Evolutionary conservation across 441 rosid genomes (phyloP).

Genomic region (Dalechampia spathulata): DNA sequence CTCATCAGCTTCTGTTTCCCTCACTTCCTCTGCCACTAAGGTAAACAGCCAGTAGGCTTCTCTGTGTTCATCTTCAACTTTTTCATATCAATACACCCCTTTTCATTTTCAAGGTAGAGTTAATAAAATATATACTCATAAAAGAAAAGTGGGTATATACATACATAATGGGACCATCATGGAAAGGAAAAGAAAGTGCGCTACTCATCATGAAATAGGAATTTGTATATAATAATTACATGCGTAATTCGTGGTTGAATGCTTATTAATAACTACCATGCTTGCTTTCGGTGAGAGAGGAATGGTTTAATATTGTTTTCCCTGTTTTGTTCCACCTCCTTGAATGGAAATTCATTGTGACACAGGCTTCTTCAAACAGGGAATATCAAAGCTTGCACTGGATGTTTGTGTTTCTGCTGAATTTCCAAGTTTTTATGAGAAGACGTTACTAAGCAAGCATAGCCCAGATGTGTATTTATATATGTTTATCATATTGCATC

Average conservation of each 20-base stretch:
- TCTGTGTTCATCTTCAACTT: neutral
- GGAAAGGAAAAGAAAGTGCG: neutral
- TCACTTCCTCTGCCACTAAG: conserved; percentile 71
- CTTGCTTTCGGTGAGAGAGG: neutral
- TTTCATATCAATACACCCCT: no score
- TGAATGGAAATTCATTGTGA: conserved; percentile 29
- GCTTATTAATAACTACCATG: neutral
- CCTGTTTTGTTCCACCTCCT: conserved; percentile 12
- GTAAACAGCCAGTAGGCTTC: conserved; percentile 40
- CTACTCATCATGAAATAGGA: conserved; percentile 2
- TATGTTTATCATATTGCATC: neutral
- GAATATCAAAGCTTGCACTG: conserved; percentile 54
- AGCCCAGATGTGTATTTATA: conserved; percentile 24
- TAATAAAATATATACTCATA: neutral
- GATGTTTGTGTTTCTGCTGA: conserved; percentile 61
- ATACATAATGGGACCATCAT: neutral
- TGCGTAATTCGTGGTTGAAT: neutral
- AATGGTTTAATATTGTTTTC: conserved; percentile 6
- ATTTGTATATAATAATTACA: conserved; percentile 11
- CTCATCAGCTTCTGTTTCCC: conserved; percentile 57
- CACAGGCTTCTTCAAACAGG: conserved; percentile 61
- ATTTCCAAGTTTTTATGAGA: conserved; percentile 55
- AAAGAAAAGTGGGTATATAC: neutral
- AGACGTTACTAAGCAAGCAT: conserved; percentile 35
- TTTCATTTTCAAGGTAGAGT: no score